Evolutionary conservation across 2,329 filamentous ascomycete species (phyloP), one percentile per base, ranked within the genome.

Genomic region (Raffaelea albimanens): DNA sequence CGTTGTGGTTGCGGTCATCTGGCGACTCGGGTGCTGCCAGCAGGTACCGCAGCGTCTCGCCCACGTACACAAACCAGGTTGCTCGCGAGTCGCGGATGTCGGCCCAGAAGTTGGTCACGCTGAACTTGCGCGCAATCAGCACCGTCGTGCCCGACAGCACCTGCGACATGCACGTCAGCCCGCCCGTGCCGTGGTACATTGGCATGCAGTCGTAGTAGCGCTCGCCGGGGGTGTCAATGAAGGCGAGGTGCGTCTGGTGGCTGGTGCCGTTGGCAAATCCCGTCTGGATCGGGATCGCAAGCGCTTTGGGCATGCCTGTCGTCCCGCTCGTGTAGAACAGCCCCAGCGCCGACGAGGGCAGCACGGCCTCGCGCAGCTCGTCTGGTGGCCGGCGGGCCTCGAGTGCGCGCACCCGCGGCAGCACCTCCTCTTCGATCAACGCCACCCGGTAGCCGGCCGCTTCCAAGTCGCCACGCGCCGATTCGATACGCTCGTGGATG

Each of bases 121-220:
- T 84, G 67, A 90, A 90, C 59, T 74, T 79, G 46, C 74, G 75
- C 19, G 77, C 80, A 34, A 85, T 72, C 57, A 78, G 83, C 31
- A 83, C 64, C 0, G 80, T 80, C 10, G 68, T 63, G 11, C 71
- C 71, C 9, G 59, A 62, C 53, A 78, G 57, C 51, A 87, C 63
- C 55, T 75, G 76, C 4, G 63, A 64, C 45, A 83, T 71, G 29
- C 74, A 70, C 5, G 68, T 71, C 31, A 84, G 78, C 18, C 76
- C 76, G 7, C 84, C 85, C 0, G 85, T 89, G 14, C 83, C 84
- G 61, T 90, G 85, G 58, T 88, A 89, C 29, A 87, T 66, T 0
- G 71, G 85, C 84, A 89, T 89, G 62, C 82, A 85, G 58, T 80
- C 76, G 58, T 88, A 89, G 75, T 81, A 87, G 22, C 81, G 68